Conservation (phyloP, 2,329 filamentous ascomycete genomes). For the Colletotrichum sp. region DNA sequence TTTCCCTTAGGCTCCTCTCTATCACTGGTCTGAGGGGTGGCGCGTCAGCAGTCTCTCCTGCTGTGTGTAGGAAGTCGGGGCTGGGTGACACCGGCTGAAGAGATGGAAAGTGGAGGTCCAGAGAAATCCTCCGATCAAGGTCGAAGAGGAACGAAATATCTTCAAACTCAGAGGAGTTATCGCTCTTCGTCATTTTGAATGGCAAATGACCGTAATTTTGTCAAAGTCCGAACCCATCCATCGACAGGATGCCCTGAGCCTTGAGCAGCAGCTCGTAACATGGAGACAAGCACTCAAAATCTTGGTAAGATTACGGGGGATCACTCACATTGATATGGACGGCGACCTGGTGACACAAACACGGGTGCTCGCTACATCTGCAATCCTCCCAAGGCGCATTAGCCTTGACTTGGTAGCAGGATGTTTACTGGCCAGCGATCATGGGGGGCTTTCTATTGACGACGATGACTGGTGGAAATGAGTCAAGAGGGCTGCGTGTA, state of each 20-base stretch:
- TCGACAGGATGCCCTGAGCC: not conserved
- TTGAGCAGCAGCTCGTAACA: not conserved
- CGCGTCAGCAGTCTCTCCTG: not conserved
- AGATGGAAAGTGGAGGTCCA: not conserved
- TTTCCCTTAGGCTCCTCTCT: not conserved
- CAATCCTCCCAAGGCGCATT: not conserved
- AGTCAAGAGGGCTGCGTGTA: not conserved
- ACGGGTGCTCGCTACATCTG: not conserved
- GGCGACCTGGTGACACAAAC: not conserved
- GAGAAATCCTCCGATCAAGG: not conserved
- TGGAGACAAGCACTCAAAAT: not conserved
- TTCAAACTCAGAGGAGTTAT: not conserved
- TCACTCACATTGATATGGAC: not conserved
- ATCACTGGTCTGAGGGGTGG: not conserved
- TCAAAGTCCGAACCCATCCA: not conserved
- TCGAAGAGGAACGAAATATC: constrained; percentile 4
- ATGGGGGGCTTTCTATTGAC: not conserved
- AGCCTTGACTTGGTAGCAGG: not conserved
- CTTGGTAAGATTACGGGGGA: not conserved
- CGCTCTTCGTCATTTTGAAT: not conserved
- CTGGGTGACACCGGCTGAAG: not conserved
- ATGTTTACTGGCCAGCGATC: not conserved
- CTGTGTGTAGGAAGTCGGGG: not conserved
- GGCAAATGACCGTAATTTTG: not conserved
- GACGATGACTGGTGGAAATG: not conserved